These are phyloP conservation scores for Leucocoprinus sp. DNA, from an alignment of 768 basidiomycete genomes.

Conservation along the genomic window DNA sequence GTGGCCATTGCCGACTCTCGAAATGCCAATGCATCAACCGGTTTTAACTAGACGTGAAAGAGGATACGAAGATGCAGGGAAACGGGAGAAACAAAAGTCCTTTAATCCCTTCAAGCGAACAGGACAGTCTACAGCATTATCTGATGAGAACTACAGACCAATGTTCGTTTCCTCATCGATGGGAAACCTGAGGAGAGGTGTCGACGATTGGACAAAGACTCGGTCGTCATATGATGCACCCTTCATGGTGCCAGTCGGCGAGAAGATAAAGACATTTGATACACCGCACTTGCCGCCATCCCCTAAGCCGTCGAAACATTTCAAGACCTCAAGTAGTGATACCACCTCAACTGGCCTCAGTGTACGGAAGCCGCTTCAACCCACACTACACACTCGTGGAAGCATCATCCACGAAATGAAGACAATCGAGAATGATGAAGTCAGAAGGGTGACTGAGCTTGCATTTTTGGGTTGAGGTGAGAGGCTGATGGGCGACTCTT, in stretches of 20 bases:
- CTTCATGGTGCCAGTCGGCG: conserved; percentile 2
- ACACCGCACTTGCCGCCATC: conserved; percentile 32
- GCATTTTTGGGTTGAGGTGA: conserved; percentile 44
- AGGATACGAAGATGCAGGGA: conserved; percentile 13
- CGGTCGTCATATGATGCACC: neutral
- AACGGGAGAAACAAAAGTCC: conserved; percentile 19
- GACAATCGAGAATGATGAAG: conserved; percentile 60
- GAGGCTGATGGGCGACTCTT: neutral
- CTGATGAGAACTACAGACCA: conserved; percentile 17
- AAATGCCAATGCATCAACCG: neutral
- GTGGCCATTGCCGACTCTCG: neutral
- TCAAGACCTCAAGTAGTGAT: conserved; percentile 1
- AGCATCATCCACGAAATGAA: conserved; percentile 46
- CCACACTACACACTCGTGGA: conserved; percentile 51
- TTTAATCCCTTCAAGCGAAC: conserved; percentile 32
- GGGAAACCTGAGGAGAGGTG: conserved; percentile 6
- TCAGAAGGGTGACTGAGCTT: conserved; percentile 59
- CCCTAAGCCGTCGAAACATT: conserved; percentile 20
- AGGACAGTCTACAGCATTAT: conserved; percentile 15
- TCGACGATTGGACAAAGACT: neutral
- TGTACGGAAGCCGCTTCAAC: conserved; percentile 20
- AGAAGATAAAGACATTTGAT: conserved; percentile 19
- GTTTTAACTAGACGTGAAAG: conserved; percentile 8
- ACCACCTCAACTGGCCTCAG: neutral
- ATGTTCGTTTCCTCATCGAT: conserved; percentile 30